A percentile compares a stretch with the other conserved stretches of the same genome.
Evolutionary conservation across 2,329 filamentous ascomycete species (phyloP).

Genomic region (Aspergillus sp.): DNA sequence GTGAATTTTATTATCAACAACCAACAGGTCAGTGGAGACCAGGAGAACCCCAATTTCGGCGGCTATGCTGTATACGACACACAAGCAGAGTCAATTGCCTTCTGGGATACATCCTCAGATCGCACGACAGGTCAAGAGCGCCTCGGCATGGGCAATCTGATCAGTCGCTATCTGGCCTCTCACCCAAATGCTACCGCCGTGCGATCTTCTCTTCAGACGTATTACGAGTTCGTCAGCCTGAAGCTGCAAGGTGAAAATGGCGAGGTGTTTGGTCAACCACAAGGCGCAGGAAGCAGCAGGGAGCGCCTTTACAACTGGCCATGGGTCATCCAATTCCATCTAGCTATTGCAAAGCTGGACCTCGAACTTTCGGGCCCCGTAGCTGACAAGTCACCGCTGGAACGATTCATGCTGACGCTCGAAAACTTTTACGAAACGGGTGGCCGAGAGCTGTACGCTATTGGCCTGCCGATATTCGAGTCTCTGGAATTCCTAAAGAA

Average conservation of each 20-base stretch:
- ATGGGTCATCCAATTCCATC: background rate
- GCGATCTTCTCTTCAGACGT: background rate
- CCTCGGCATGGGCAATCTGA: background rate
- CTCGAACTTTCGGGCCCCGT: background rate
- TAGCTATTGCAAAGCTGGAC: background rate
- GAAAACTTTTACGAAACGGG: background rate
- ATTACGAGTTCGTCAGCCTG: background rate
- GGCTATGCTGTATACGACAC: slow-evolving; percentile 12
- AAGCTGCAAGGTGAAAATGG: background rate
- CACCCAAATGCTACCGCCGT: background rate
- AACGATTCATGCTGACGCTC: background rate
- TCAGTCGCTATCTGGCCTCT: background rate
- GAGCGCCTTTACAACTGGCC: background rate
- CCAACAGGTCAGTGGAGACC: background rate
- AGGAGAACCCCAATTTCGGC: background rate
- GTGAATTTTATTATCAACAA: background rate
- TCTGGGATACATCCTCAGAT: background rate
- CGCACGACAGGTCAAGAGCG: background rate
- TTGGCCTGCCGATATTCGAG: background rate
- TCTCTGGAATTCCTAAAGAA: background rate
- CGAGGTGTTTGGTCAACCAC: background rate
- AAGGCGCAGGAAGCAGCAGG: background rate
- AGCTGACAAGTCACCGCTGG: background rate
- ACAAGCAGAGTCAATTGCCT: background rate
- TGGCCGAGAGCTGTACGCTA: background rate